A percentile compares a stretch with the other conserved stretches of the same genome.
These are phyloP conservation scores for Saccharum officinarum DNA, from an alignment of 176 grass and related monocot genomes.

Conservation along the genomic window DNA sequence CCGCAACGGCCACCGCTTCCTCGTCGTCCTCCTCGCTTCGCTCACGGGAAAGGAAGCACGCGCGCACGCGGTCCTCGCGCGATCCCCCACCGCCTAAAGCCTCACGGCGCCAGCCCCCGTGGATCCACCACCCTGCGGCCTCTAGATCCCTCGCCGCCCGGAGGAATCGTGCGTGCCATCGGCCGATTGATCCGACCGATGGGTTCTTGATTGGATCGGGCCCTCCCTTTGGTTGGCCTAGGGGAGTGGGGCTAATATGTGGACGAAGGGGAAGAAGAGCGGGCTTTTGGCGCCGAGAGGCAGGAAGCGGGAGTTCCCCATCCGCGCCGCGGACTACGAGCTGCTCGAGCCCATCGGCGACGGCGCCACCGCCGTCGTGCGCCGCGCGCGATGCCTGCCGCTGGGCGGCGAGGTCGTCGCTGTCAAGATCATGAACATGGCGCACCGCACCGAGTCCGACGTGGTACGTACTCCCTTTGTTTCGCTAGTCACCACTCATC, in stretches of 20 bases:
- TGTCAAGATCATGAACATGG: conserved; percentile 90
- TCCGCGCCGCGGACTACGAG: conserved; percentile 57
- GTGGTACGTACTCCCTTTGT: conserved; percentile 34
- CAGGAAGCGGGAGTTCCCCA: conserved; percentile 79
- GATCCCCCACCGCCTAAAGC: neutral
- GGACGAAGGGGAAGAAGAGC: conserved; percentile 24
- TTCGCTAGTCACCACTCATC: neutral
- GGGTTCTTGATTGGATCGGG: too few species aligned
- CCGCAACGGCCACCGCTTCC: conserved; percentile 11
- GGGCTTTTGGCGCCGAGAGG: neutral
- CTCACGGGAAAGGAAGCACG: conserved; percentile 44
- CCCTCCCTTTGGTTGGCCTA: too few species aligned
- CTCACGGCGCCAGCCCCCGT: neutral
- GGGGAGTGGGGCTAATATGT: neutral
- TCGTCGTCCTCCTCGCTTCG: conserved; percentile 5
- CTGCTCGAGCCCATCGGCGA: conserved; percentile 78
- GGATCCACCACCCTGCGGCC: neutral
- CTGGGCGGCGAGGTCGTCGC: conserved; percentile 74
- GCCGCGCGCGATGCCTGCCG: conserved; percentile 66
- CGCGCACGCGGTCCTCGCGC: neutral
- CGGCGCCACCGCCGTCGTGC: conserved; percentile 86
- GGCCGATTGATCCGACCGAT: neutral
- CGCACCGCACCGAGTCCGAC: conserved; percentile 54
- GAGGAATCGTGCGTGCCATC: neutral
- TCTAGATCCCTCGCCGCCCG: neutral